Base-by-base conservation (phyloP, 2,329 filamentous ascomycete genomes). In the Thielaviopsis musarum region DNA sequence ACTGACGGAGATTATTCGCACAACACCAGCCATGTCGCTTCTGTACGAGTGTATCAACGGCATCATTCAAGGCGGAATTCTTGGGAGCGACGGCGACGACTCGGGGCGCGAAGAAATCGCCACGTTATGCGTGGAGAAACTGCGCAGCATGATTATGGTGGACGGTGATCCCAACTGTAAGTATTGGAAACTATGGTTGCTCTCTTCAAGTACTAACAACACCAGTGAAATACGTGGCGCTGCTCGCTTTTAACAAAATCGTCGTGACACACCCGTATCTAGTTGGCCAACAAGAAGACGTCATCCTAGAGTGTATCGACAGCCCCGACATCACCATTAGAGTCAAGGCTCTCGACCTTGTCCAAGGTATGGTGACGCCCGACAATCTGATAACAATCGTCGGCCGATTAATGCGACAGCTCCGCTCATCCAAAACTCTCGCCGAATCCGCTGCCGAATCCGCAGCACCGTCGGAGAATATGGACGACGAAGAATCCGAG, bases 41-140 rank as follows among this genome's bases (percentile, higher is more conserved):
- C 74, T 97, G 5, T 98, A 98, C 66, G 93, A 98, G 72, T 98
- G 93, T 68, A 96, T 98, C 71, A 96, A 95, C 69, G 93, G 93
- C 24, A 95, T 98, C 63, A 95, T 98, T 61, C 91, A 96, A 69
- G 93, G 93, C 28, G 93, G 93, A 0, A 95, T 98, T 60, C 75
- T 98, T 56, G 88, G 89, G 34, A 88, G 85, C 52, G 83, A 84
- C 28, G 88, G 91, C 64, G 87, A 88, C 58, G 82, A 84, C 21
- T 78, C 84, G 38, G 91, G 91, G 59, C 86, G 87, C 48, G 91
- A 97, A 65, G 91, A 96, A 70, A 89, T 98, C 67, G 93, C 93
- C 6, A 84, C 84, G 28, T 77, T 98, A 5, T 98, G 93, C 69
- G 91, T 97, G 26, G 88, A 82, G 62, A 98, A 97, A 71, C 77